Conservation (phyloP, 2,329 filamentous ascomycete species). For the Anthostomella pinea region DNA sequence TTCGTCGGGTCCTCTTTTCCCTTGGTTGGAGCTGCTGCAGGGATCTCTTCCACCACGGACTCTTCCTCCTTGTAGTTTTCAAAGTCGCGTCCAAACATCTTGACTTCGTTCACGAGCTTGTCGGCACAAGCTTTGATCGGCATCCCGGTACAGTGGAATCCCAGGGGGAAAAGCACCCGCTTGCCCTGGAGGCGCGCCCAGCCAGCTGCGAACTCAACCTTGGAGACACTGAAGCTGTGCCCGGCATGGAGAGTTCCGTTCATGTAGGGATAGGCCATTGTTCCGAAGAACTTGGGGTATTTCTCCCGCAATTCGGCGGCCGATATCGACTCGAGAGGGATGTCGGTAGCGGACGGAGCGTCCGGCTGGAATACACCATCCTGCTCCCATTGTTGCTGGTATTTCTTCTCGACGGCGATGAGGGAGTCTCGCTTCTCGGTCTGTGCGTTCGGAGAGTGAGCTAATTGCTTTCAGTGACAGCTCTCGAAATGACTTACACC, state of each 20-base stretch:
- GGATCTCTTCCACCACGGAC: conserved; percentile 37
- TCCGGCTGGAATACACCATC: conserved; percentile 78
- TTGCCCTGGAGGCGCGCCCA: conserved; percentile 90
- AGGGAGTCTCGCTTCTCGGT: conserved; percentile 20
- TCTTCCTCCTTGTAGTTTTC: conserved; percentile 68
- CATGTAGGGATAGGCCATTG: conserved; percentile 48
- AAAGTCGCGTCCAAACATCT: conserved; percentile 84
- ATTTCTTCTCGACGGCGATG: conserved; percentile 37
- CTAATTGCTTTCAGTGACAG: no score
- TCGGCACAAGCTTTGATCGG: conserved; percentile 97
- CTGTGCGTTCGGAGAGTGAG: no score
- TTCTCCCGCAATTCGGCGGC: conserved; percentile 74
- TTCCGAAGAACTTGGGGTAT: conserved; percentile 87
- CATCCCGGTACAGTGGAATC: conserved; percentile 96
- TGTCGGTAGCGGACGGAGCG: conserved; percentile 75
- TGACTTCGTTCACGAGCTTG: conserved; percentile 87
- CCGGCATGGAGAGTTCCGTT: conserved; percentile 88
- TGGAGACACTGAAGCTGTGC: conserved; percentile 87
- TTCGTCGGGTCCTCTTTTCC: conserved; percentile 84
- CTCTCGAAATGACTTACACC: background rate
- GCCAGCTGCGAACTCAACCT: conserved; percentile 88
- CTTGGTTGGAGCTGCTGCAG: conserved; percentile 57
- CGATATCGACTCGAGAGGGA: conserved; percentile 71
- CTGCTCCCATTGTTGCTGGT: conserved; percentile 81
- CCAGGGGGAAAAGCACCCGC: conserved; percentile 81